Evolutionary conservation across 257 asterid genomes (phyloP).

Genomic region (Cynanchum wilfordii): DNA sequence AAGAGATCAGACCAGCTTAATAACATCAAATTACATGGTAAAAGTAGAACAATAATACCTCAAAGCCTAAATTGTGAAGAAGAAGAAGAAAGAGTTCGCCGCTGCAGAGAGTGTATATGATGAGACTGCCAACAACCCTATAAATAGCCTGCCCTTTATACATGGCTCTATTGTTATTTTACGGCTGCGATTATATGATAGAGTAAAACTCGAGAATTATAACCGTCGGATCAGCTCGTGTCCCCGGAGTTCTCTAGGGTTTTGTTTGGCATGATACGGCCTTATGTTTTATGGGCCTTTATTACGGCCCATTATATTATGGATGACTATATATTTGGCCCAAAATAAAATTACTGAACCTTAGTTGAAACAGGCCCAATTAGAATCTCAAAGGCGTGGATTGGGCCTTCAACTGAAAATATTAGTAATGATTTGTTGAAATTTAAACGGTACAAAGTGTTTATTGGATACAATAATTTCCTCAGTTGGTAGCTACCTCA

Average conservation of each 20-base stretch:
- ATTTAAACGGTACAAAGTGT: too few relatives aligned
- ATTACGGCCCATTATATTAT: background rate
- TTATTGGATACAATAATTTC: too few relatives aligned
- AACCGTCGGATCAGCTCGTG: constrained; percentile 9
- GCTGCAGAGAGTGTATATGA: background rate
- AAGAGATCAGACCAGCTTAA: background rate
- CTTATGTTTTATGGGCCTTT: background rate
- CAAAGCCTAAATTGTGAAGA: background rate
- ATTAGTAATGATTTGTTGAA: too few relatives aligned
- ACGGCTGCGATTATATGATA: background rate
- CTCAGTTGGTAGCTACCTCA: too few relatives aligned
- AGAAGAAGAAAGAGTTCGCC: background rate
- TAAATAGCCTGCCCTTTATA: background rate
- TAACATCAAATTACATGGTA: background rate
- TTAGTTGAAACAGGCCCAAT: background rate
- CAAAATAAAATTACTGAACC: background rate
- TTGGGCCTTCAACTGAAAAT: background rate
- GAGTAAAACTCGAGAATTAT: background rate
- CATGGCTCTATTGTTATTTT: background rate
- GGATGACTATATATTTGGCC: too few relatives aligned
- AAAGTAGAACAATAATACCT: constrained; percentile 23
- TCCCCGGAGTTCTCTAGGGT: background rate
- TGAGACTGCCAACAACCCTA: background rate
- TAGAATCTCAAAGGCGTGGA: background rate
- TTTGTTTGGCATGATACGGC: background rate